Percentiles rank a stretch among this genome's conserved stretches.
Conservation (phyloP, 371 early-diverging fungal genomes). For the Zopfochytrium polystomum region DNA sequence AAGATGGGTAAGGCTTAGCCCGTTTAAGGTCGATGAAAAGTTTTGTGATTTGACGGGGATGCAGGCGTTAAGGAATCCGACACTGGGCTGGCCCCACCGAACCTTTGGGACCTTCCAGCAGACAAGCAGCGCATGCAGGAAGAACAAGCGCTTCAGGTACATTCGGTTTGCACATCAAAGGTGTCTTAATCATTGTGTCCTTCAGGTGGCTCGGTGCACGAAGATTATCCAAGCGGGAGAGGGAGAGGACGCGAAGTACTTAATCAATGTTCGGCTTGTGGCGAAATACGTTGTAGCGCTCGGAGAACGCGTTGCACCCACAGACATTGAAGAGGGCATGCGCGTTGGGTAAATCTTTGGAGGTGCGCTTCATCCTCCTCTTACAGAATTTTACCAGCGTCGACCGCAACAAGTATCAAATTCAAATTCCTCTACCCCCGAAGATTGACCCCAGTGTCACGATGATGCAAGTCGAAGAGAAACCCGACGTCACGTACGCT, state of each 20-base stretch:
- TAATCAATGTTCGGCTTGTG: conserved; percentile 98
- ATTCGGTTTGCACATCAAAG: conserved; percentile 5
- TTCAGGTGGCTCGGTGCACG: conserved; percentile 92
- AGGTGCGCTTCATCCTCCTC: not conserved
- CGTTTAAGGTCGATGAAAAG: not conserved
- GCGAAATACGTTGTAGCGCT: conserved; percentile 99
- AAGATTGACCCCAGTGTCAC: conserved; percentile 99
- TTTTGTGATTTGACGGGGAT: not conserved
- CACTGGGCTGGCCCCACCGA: conserved; percentile 99
- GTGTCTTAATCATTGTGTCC: not conserved
- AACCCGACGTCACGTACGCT: conserved; percentile 98
- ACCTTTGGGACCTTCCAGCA: conserved; percentile 98
- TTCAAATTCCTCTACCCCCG: conserved; percentile 98
- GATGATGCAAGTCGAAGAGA: conserved; percentile 99
- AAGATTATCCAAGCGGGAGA: conserved; percentile 87
- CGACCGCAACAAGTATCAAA: conserved; percentile 98
- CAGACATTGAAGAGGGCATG: conserved; percentile 99
- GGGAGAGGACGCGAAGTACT: conserved; percentile 79
- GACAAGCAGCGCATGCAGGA: conserved; percentile 96
- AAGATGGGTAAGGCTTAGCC: conserved; percentile 73
- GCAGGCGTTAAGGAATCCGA: conserved; percentile 97
- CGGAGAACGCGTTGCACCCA: conserved; percentile 93
- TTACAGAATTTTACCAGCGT: conserved; percentile 60
- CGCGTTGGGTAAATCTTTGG: conserved; percentile 82
- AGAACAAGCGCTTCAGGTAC: conserved; percentile 95